Conservation (phyloP, 2,329 filamentous ascomycete genomes). For the Didymellaceae sp. region DNA sequence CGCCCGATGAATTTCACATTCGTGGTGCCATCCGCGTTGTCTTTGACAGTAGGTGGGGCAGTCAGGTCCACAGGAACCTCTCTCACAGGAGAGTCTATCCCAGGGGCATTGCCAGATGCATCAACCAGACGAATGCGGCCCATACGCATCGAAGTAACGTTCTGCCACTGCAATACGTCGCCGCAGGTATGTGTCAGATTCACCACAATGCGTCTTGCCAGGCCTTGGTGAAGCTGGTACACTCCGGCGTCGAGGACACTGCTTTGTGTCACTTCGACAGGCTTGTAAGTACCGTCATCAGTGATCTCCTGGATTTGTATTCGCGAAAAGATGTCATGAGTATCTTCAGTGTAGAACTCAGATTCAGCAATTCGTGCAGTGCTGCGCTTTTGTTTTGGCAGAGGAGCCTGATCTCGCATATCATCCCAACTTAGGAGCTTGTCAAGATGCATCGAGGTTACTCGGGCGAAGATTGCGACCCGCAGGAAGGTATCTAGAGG, state of each 20-base stretch:
- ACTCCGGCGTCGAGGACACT: slow-evolving; percentile 85
- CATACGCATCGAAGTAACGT: slow-evolving; percentile 77
- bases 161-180: slow-evolving; percentile 86
- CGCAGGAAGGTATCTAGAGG: slow-evolving; percentile 77
- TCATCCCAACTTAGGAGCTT: slow-evolving; percentile 99
- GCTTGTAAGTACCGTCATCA: slow-evolving; percentile 87
- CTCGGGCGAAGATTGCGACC: slow-evolving; percentile 88
- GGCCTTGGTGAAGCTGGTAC: slow-evolving; percentile 92
- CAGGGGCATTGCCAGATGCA: slow-evolving; percentile 81
- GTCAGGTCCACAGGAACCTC: slow-evolving; percentile 80
- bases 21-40: slow-evolving; percentile 88
- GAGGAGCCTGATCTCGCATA: slow-evolving; percentile 78
- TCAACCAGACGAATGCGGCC: slow-evolving; percentile 85
- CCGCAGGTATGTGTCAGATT: slow-evolving; percentile 92
- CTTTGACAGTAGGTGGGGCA: slow-evolving; percentile 77
- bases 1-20: slow-evolving; percentile 87
- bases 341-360: slow-evolving; percentile 91
- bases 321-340: slow-evolving; percentile 88
- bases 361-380: slow-evolving; percentile 81
- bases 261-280: slow-evolving; percentile 89
- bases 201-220: slow-evolving; percentile 87
- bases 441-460: slow-evolving; percentile 92
- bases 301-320: slow-evolving; percentile 90
- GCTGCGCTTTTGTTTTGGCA: slow-evolving; percentile 64
- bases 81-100: slow-evolving; percentile 72